phyloP scores from a whole-genome alignment of 768 basidiomycete species.

The Boletus edulis region DNA sequence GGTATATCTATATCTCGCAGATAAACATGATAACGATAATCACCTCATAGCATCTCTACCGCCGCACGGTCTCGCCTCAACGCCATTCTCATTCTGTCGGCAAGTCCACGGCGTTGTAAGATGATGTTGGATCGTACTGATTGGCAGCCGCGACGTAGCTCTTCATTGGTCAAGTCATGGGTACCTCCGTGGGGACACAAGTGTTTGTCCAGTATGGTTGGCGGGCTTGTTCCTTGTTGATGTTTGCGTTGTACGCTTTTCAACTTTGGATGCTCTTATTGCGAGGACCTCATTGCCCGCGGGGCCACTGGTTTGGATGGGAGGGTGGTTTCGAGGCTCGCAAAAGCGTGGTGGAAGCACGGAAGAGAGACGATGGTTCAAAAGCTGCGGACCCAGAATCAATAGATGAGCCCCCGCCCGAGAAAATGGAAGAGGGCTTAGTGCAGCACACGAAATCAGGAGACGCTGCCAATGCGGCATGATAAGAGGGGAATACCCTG shows the following conservation, averaged over 20 bases:
- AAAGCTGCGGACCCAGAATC: not conserved
- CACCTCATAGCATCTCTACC: constrained; percentile 30
- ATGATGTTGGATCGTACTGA: not conserved
- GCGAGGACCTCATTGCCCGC: constrained; percentile 62
- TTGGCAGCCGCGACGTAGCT: constrained; percentile 26
- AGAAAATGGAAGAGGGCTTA: constrained; percentile 8
- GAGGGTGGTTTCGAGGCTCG: constrained; percentile 51
- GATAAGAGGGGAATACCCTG: not conserved
- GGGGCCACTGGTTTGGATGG: constrained; percentile 59
- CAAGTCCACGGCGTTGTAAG: constrained; percentile 27
- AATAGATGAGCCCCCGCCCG: not conserved
- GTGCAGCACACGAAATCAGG: not conserved
- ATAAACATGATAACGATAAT: constrained; percentile 7
- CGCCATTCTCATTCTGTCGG: constrained; percentile 70
- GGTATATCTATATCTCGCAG: constrained; percentile 37
- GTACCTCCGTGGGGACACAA: constrained; percentile 69
- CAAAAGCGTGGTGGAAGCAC: constrained; percentile 34
- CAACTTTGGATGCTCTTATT: constrained; percentile 55
- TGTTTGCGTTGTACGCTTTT: constrained; percentile 56
- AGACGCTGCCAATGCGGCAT: not conserved
- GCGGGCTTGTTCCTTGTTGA: constrained; percentile 61
- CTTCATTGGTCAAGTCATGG: constrained; percentile 82
- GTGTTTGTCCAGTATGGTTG: constrained; percentile 72
- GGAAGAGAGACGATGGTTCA: not conserved
- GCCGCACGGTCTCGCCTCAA: constrained; percentile 70